A percentile compares a stretch with the other conserved stretches of the same genome.
Evolutionary conservation across 768 basidiomycete genomes (phyloP).

Genomic region (Russula brevipes): DNA sequence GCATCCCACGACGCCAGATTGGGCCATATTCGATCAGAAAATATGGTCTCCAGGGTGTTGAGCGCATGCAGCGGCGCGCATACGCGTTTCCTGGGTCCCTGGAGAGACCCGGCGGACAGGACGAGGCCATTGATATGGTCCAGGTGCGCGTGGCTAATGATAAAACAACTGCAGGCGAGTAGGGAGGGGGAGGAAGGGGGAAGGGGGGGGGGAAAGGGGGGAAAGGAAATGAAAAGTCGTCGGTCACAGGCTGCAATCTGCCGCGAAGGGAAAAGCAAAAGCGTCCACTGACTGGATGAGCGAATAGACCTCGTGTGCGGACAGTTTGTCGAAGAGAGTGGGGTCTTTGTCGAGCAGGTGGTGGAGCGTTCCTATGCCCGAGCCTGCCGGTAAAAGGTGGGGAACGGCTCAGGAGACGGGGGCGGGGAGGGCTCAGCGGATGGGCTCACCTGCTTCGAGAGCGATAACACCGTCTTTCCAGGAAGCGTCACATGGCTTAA

Average conservation of each 20-base stretch:
- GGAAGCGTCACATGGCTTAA: conserved; percentile 58
- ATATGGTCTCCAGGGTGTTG: conserved; percentile 62
- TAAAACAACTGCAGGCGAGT: conserved; percentile 54
- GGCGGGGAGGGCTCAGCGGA: no score
- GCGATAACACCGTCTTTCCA: conserved; percentile 84
- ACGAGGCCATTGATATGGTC: conserved; percentile 86
- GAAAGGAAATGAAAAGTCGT: neutral
- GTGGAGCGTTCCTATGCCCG: conserved; percentile 74
- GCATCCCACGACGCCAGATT: conserved; percentile 72
- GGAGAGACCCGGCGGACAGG: conserved; percentile 73
- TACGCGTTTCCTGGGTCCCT: conserved; percentile 57
- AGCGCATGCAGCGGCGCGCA: conserved; percentile 57
- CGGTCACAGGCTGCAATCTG: neutral
- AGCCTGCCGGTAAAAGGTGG: conserved; percentile 47
- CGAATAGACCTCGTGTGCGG: conserved; percentile 49
- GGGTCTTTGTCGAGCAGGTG: conserved; percentile 55
- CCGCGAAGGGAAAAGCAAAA: neutral
- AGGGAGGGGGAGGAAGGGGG: neutral
- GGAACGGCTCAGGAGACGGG: neutral
- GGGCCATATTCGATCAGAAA: conserved; percentile 81
- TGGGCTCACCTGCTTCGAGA: conserved; percentile 75
- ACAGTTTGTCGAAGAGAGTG: conserved; percentile 43
- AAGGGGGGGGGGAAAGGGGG: neutral
- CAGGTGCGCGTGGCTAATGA: conserved; percentile 85
- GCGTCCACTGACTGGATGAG: conserved; percentile 40